Conservation (phyloP, 2,329 filamentous ascomycete species). For the Endoconidiophora laricicola region DNA sequence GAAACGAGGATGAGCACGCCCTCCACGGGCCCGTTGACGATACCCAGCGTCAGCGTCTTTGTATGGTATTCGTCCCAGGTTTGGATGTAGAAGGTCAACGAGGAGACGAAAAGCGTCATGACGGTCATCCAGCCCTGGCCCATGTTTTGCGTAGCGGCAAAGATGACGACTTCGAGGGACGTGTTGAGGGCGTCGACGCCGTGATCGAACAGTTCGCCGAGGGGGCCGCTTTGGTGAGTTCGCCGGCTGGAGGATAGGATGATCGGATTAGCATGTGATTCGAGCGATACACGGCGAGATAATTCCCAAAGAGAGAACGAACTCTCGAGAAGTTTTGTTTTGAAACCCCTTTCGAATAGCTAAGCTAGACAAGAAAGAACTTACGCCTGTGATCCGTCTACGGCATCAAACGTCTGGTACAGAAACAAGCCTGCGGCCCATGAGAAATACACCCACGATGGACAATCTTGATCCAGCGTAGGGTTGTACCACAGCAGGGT, state of each 20-base stretch:
- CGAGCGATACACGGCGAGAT: background rate
- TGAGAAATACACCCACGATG: conserved; percentile 82
- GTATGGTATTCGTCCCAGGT: conserved; percentile 99
- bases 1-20: conserved; percentile 70
- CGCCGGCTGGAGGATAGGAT: conserved; percentile 41
- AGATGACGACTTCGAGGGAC: conserved; percentile 79
- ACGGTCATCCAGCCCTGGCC: conserved; percentile 86
- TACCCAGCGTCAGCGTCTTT: conserved; percentile 78
- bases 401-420: conserved; percentile 96
- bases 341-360: no score
- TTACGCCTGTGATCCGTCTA: conserved; percentile 85
- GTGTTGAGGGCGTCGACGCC: conserved; percentile 96
- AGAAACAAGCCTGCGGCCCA: conserved; percentile 84
- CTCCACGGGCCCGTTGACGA: conserved; percentile 90
- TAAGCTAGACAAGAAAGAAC: conserved; percentile 20
- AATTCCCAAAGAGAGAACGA: background rate
- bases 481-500: conserved; percentile 94
- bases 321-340: background rate
- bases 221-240: conserved; percentile 78
- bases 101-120: conserved; percentile 62
- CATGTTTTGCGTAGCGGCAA: conserved; percentile 82
- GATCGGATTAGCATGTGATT: background rate
- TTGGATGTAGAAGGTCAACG: conserved; percentile 95
- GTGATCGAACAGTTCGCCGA: conserved; percentile 95
- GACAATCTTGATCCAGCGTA: conserved; percentile 84